Base-by-base conservation (phyloP, 2,329 filamentous ascomycete genomes). In the Graphium sp. region DNA sequence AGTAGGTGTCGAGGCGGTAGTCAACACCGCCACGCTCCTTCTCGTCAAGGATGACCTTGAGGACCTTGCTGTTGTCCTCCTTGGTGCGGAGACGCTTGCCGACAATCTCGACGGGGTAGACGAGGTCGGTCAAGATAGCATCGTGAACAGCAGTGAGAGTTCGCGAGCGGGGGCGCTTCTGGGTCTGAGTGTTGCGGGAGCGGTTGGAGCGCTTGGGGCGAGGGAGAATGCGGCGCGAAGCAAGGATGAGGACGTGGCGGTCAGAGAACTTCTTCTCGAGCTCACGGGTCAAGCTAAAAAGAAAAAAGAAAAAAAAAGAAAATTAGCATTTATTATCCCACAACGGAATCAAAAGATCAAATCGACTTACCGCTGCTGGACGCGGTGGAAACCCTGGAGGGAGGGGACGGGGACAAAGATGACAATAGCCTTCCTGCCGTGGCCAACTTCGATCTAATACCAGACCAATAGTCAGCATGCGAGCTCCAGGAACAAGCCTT, bases 251-350 rank as follows among this genome's bases (percentile, higher is more conserved):
- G 60, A 98, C 89, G 65, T 98, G 89, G 65, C 89, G 89, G 74
- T 98, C 89, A 43, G 89, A 95, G 83, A 98, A 98, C 73, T 98
- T 98, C 84, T 98, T 98, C 80, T 98, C 89, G 56, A 98, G 85
- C 74, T 98, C 89, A 66, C 89, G 89, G 63, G 89, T 98, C 56
- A 98, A 77, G 58, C 87, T 95, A 34, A 4, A 4, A n/a, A 16
- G 11, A 18, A 16, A 21, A 7, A 18, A 9, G 2, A 13, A 25
- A 16, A 8, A 22, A 11, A 19, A 21, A 34, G 10, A 18, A 26
- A 26, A 26, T 5, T 16, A 21, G 29, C 34, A 40, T n/a, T n/a
- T n/a, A n/a, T n/a, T n/a, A n/a, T n/a, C n/a, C n/a, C n/a, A n/a
- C n/a, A n/a, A n/a, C n/a, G n/a, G n/a, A n/a, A n/a, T n/a, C n/a